Conservation (phyloP, 2,329 filamentous ascomycete genomes). For the Scytalidium sp. region DNA sequence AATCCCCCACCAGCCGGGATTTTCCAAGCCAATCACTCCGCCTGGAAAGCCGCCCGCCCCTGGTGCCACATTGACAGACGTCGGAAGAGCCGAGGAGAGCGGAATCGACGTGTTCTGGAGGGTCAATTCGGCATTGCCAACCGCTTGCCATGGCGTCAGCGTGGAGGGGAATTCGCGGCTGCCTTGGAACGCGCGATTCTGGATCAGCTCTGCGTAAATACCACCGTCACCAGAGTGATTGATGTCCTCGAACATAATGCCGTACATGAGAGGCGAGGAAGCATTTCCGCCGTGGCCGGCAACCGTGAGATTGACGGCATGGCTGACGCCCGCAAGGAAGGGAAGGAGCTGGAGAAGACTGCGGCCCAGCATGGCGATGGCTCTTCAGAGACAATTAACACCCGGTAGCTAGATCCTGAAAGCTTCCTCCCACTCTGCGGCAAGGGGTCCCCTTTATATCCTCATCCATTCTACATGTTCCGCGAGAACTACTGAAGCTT, state of each 20-base stretch:
- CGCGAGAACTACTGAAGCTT: too few species aligned
- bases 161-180: constrained; percentile 41
- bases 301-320: constrained; percentile 22
- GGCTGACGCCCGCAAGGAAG: constrained; percentile 12
- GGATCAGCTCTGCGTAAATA: constrained; percentile 63
- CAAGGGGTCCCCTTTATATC: too few species aligned
- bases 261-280: constrained; percentile 16
- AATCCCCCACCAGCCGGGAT: constrained; percentile 54
- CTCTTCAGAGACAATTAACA: background rate
- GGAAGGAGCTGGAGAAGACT: background rate
- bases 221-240: constrained; percentile 19
- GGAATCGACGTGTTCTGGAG: constrained; percentile 24
- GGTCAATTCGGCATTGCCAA: constrained; percentile 5
- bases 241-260: constrained; percentile 13
- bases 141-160: constrained; percentile 31
- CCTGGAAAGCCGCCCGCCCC: constrained; percentile 19
- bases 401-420: too few species aligned
- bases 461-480: too few species aligned
- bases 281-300: constrained; percentile 22
- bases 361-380: background rate
- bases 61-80: constrained; percentile 16
- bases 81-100: constrained; percentile 9
- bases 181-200: constrained; percentile 66
- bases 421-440: too few species aligned
- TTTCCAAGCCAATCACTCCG: constrained; percentile 42